phyloP scores from a whole-genome alignment of 306 rosid genomes.

The Parietaria judaica region DNA sequence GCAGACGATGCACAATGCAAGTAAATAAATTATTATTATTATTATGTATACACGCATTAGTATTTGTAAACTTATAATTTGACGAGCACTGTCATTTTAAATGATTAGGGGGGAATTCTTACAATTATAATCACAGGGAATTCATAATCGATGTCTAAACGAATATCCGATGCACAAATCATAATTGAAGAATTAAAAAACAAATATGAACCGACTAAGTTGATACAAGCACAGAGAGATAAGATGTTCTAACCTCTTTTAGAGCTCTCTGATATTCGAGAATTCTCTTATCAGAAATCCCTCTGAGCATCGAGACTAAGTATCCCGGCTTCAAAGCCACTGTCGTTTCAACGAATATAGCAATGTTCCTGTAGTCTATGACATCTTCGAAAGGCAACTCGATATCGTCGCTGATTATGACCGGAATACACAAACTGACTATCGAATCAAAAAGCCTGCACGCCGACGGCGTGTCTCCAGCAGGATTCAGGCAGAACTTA shows the following conservation, averaged over 20 bases:
- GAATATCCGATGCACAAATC: not conserved
- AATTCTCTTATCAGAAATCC: constrained; percentile 41
- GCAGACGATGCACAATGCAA: no score
- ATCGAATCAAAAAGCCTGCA: constrained; percentile 92
- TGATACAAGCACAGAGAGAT: not conserved
- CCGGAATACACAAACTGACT: constrained; percentile 90
- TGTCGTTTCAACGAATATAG: constrained; percentile 63
- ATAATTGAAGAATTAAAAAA: no score
- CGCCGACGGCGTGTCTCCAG: constrained; percentile 96
- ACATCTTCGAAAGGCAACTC: constrained; percentile 94
- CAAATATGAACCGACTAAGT: no score
- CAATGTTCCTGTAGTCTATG: constrained; percentile 74
- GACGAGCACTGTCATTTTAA: no score
- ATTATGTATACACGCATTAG: not conserved
- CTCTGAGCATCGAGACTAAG: constrained; percentile 58
- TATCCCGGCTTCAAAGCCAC: constrained; percentile 59
- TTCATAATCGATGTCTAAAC: no score
- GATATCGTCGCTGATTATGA: constrained; percentile 66
- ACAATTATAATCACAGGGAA: no score
- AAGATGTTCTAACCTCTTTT: constrained; percentile 51
- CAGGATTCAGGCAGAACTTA: constrained; percentile 88
- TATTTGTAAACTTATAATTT: no score
- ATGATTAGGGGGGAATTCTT: no score
- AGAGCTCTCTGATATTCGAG: constrained; percentile 72
- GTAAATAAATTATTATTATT: not conserved